A percentile compares a stretch with the other conserved stretches of the same genome.
phyloP scores from a whole-genome alignment of 2,329 filamentous ascomycete genomes.

The Tolypocladium cylindrosporum region DNA sequence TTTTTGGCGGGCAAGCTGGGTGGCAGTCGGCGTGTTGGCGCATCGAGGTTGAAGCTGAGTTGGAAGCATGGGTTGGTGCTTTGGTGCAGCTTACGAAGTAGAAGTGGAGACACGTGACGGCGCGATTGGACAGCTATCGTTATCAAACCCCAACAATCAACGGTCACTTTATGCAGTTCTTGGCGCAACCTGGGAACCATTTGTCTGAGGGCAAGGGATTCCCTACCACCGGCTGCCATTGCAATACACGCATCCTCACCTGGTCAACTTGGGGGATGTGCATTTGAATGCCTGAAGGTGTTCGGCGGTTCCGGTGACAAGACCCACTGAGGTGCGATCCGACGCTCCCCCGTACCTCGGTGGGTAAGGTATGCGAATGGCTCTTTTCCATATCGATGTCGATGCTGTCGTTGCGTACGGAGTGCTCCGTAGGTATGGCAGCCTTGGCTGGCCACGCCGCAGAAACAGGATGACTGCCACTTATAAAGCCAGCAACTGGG shows the following conservation, averaged over 20 bases:
- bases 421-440: no score
- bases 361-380: neutral
- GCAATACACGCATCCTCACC: neutral
- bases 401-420: neutral
- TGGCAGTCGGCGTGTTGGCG: constrained; percentile 10
- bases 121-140: neutral
- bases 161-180: neutral
- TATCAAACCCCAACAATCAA: neutral
- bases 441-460: neutral
- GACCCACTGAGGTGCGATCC: neutral
- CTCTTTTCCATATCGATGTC: neutral
- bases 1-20: constrained; percentile 12
- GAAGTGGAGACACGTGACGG: constrained; percentile 5
- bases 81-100: neutral
- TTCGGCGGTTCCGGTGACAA: no score
- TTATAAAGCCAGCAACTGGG: no score
- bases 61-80: neutral
- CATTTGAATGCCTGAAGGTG: no score
- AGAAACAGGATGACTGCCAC: neutral
- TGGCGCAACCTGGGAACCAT: neutral
- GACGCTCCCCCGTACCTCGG: neutral
- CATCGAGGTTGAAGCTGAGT: constrained; percentile 3
- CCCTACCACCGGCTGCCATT: neutral
- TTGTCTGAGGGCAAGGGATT: neutral
- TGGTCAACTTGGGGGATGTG: no score